A percentile compares a stretch with the other conserved stretches of the same genome.
Conservation (phyloP, 2,329 filamentous ascomycete species). For the Magnaporthiopsis incrustans region DNA sequence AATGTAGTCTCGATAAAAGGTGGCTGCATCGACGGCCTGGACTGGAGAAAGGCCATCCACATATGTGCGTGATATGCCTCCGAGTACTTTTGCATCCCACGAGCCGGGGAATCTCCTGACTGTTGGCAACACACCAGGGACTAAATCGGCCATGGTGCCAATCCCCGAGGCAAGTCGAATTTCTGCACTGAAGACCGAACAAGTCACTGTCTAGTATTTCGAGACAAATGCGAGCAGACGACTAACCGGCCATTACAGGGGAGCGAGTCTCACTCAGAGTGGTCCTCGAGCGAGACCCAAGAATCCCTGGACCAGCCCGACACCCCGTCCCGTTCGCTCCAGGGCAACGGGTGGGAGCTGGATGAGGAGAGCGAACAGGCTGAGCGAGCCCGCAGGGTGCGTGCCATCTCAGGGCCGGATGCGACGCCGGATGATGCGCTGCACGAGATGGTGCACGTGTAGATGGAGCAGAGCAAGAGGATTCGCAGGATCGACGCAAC, state of each 20-base stretch:
- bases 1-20: slow-evolving; percentile 58
- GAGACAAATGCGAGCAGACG: no score
- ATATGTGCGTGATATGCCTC: slow-evolving; percentile 36
- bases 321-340: background rate
- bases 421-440: background rate
- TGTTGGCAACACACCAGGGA: slow-evolving; percentile 23
- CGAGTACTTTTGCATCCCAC: no score
- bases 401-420: background rate
- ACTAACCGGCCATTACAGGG: no score
- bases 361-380: background rate
- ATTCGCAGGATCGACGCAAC: no score
- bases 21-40: slow-evolving; percentile 55
- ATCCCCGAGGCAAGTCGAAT: slow-evolving; percentile 45
- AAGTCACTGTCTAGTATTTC: no score
- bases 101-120: background rate
- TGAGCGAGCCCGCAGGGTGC: background rate
- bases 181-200: no score
- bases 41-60: slow-evolving; percentile 54
- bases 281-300: slow-evolving; percentile 35
- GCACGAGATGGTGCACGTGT: background rate
- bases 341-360: background rate
- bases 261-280: slow-evolving; percentile 47
- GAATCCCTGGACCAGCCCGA: slow-evolving; percentile 39
- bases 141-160: slow-evolving; percentile 57
- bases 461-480: background rate